phyloP scores from a whole-genome alignment of 305 asterid genomes.

The Ruellia speciosa region DNA sequence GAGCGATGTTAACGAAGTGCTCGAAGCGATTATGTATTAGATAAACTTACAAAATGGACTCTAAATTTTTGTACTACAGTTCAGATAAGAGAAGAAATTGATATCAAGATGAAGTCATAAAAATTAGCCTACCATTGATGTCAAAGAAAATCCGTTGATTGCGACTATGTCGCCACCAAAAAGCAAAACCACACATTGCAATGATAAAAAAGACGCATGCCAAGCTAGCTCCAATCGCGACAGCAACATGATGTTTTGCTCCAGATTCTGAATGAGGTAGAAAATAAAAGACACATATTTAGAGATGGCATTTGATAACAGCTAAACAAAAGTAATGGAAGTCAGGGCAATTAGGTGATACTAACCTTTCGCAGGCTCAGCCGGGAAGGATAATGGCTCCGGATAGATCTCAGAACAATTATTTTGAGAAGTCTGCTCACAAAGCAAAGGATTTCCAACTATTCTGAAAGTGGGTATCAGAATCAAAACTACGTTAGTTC shows the following conservation, averaged over 20 bases:
- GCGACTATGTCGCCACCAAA: constrained; percentile 73
- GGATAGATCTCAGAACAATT: background rate
- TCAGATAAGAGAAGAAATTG: background rate
- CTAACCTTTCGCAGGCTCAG: no score
- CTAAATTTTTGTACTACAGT: background rate
- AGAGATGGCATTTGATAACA: no score
- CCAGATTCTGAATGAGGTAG: constrained; percentile 35
- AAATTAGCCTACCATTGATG: constrained; percentile 52
- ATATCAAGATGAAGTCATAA: background rate
- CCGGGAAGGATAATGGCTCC: constrained; percentile 2
- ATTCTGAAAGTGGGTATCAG: constrained; percentile 3
- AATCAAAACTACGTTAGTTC: background rate
- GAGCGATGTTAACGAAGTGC: no score
- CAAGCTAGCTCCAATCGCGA: constrained; percentile 64
- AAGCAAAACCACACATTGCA: constrained; percentile 39
- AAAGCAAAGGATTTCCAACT: constrained; percentile 6
- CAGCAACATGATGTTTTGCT: constrained; percentile 45
- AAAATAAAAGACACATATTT: no score
- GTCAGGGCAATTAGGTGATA: no score
- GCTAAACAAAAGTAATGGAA: constrained; percentile 4
- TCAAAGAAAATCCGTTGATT: constrained; percentile 94
- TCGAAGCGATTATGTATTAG: no score
- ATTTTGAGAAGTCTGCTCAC: background rate
- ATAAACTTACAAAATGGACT: no score
- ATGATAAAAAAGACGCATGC: constrained; percentile 42